Evolutionary conservation across 306 rosid genomes (phyloP).

Genomic region (Ormosia emarginata): DNA sequence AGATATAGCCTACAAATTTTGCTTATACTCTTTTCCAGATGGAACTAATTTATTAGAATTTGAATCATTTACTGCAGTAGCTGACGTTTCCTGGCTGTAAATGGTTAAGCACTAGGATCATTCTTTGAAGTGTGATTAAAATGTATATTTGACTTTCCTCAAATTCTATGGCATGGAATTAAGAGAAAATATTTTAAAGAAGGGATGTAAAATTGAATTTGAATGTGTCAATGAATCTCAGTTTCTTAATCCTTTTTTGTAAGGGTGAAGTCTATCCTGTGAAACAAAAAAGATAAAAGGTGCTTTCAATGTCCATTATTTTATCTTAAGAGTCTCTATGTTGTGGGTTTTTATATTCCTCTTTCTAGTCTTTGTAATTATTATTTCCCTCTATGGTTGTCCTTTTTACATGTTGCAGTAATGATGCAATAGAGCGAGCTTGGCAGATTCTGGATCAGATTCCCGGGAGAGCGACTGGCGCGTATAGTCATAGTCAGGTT

Average conservation of each 20-base stretch:
- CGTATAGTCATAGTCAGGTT: slow-evolving; percentile 95
- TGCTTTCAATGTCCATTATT: background rate
- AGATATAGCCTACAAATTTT: background rate
- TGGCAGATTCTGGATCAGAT: slow-evolving; percentile 82
- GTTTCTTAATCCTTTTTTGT: background rate
- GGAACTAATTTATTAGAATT: no score
- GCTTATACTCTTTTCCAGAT: background rate
- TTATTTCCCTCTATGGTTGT: background rate
- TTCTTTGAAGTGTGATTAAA: background rate
- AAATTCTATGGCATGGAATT: background rate
- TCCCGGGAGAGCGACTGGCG: slow-evolving; percentile 93
- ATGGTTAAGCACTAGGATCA: background rate
- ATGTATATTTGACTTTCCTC: background rate
- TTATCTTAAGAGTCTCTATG: background rate
- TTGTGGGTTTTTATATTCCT: background rate
- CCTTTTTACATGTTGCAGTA: slow-evolving; percentile 40
- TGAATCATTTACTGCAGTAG: background rate
- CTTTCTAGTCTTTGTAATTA: background rate
- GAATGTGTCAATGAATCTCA: background rate
- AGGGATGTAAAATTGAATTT: background rate
- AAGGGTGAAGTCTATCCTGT: background rate
- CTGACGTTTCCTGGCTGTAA: background rate
- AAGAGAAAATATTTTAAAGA: background rate
- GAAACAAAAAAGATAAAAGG: background rate
- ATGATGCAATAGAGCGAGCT: slow-evolving; percentile 75